Evolutionary conservation across 371 early-diverging fungal species (phyloP), one percentile per base, ranked within the genome.

Genomic region (Gilbertella persicaria): DNA sequence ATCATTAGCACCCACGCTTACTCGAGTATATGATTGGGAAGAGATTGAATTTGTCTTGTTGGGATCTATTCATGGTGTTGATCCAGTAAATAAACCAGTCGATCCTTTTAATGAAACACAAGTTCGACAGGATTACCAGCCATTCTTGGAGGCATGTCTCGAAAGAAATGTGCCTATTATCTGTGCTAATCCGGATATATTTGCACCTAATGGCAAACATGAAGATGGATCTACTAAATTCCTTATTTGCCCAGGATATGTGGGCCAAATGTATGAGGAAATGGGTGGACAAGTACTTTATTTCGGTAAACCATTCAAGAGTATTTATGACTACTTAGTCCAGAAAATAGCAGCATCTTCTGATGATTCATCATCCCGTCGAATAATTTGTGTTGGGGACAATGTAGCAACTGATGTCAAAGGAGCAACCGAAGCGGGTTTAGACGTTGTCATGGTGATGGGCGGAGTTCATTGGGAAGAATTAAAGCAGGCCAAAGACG

Each of bases 401-500:
- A 73, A 73, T 47, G 23, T 77, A 3, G 63, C 68, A 5, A 77
- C 77, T 0, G 77, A 77, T 50, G 58, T 77, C 0, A 39, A 56
- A n/a, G 77, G 77, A 6, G 77, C 77, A 1, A 53, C 55, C 5
- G 50, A 64, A 21, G 63, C 62, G 4, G 71, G 67, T 5, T 44
- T 71, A 17, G 77, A 77, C 50, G 67, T 71, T 1, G 66, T 73
- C 50, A 51, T 80, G 67, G 63, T 83, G 3, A 46, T 75, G 9
- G 80, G 77, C 13, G 83, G 80, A 28, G 76, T 83, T 0, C 83
- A 83, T 51, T 54, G 51, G 41, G 46, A 59, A 44, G 61, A 54
- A 13, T 25, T 68, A 7, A 50, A 49, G 13, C 30, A 29, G 23
- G 48, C 51, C 1, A 53, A 44, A 6, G 26, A 62, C 29, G 55